Conservation (phyloP, 768 basidiomycete species). For the Rhodosporidiobolus odoratus region DNA sequence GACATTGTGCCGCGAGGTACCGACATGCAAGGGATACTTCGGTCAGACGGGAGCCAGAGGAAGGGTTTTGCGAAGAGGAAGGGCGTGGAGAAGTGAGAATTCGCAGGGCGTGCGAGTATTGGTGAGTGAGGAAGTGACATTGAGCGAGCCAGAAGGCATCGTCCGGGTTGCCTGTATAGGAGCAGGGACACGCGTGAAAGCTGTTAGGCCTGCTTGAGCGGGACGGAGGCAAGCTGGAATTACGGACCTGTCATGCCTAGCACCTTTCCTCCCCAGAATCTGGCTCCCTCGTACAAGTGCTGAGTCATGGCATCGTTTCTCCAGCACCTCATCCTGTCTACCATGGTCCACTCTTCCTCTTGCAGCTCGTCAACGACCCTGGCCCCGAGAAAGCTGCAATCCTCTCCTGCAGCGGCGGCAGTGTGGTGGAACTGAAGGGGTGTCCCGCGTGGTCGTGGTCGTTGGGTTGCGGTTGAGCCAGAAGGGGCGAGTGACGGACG, state of each 20-base stretch:
- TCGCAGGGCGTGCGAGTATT: conserved; percentile 88
- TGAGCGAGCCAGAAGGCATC: conserved; percentile 99
- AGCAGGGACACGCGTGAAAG: not conserved
- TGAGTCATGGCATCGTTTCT: conserved; percentile 97
- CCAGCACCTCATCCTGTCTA: conserved; percentile 95
- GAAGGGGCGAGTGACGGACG: conserved; percentile 17
- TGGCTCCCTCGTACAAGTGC: conserved; percentile 92
- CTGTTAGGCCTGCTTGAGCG: not conserved
- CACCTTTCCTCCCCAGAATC: conserved; percentile 98
- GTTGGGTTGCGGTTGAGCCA: conserved; percentile 13
- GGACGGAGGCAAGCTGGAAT: not conserved
- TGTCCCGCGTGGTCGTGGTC: not conserved
- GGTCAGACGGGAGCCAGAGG: conserved; percentile 28
- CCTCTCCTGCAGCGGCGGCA: not conserved
- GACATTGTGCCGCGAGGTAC: conserved; percentile 92
- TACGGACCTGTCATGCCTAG: conserved; percentile 81
- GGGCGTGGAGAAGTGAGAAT: conserved; percentile 83
- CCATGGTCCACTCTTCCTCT: conserved; percentile 63
- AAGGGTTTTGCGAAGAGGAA: conserved; percentile 45
- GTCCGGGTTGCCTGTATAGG: conserved; percentile 72
- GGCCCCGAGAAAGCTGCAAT: not conserved
- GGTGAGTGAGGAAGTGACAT: conserved; percentile 90
- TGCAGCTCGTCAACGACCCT: conserved; percentile 8
- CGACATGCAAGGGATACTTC: conserved; percentile 77
- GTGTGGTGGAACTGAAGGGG: not conserved